A percentile compares a stretch with the other conserved stretches of the same genome.
phyloP scores from a whole-genome alignment of 495 filamentous ascomycete genomes.

The Pseudomonodictys pantanalensis region DNA sequence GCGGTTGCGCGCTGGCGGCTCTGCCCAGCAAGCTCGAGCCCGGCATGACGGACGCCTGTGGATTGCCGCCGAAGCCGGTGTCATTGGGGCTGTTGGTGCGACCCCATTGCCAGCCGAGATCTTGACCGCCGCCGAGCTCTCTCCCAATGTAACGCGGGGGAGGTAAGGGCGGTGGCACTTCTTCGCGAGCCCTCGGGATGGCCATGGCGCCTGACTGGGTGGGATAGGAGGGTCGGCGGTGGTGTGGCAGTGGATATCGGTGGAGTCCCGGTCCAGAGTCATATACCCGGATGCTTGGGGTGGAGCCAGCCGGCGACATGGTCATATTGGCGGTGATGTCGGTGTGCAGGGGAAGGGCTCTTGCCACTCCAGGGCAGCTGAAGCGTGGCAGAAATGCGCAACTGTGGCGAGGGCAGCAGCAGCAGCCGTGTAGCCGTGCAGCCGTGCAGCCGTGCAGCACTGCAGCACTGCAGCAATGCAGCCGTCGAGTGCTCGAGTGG shows the following conservation, averaged over 20 bases:
- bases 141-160: constrained; percentile 57
- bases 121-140: constrained; percentile 51
- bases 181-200: constrained; percentile 52
- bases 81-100: constrained; percentile 49
- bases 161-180: constrained; percentile 61
- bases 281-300: constrained; percentile 37
- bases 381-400: constrained; percentile 6
- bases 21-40: constrained; percentile 55
- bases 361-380: constrained; percentile 29
- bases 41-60: constrained; percentile 43
- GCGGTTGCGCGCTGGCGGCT: constrained; percentile 8
- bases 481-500: too few species aligned
- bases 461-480: too few species aligned
- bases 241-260: constrained; percentile 30
- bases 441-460: background rate
- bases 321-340: constrained; percentile 15
- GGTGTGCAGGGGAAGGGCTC: constrained; percentile 11
- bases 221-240: constrained; percentile 32
- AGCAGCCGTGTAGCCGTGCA: background rate
- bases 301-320: constrained; percentile 32
- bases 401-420: constrained; percentile 9
- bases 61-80: constrained; percentile 45
- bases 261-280: constrained; percentile 35
- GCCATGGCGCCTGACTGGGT: constrained; percentile 46
- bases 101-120: constrained; percentile 60